Conservation (phyloP, 306 rosid genomes). For the Albizia julibrissin region DNA sequence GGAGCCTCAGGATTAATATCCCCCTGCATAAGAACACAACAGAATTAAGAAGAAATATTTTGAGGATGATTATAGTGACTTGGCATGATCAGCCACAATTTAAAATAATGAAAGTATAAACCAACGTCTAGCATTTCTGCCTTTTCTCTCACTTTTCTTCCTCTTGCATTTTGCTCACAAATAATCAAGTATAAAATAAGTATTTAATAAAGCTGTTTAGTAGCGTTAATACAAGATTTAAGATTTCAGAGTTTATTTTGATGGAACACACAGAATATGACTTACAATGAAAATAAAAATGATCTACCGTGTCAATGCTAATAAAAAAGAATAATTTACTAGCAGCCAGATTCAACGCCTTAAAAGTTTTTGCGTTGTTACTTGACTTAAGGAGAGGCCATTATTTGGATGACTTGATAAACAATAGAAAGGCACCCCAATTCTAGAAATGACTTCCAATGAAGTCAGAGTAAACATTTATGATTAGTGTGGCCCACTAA, state of each 20-base stretch:
- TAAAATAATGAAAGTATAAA: not conserved
- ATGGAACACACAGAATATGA: not conserved
- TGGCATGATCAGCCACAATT: not conserved
- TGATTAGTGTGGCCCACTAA: not conserved
- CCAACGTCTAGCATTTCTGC: not conserved
- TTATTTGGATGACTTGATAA: not conserved
- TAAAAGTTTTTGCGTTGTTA: not conserved
- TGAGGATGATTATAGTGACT: slow-evolving; percentile 8
- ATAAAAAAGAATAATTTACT: not conserved
- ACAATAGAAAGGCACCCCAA: not conserved
- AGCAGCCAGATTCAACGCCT: not conserved
- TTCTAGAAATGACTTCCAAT: not conserved
- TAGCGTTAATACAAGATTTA: not conserved
- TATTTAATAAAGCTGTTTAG: not conserved
- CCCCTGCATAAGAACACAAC: slow-evolving; percentile 45
- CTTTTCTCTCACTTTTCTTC: not conserved
- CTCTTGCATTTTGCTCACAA: not conserved
- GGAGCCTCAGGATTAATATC: slow-evolving; percentile 42
- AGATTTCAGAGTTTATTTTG: not conserved
- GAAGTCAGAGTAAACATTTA: not conserved
- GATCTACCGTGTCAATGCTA: not conserved
- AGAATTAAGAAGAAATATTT: slow-evolving; percentile 8
- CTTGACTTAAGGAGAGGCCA: not conserved
- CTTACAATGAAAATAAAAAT: not conserved
- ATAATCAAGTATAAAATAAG: not conserved